Evolutionary conservation across 2,329 filamentous ascomycete species (phyloP).

Genomic region (Emericellopsis cladophorae): DNA sequence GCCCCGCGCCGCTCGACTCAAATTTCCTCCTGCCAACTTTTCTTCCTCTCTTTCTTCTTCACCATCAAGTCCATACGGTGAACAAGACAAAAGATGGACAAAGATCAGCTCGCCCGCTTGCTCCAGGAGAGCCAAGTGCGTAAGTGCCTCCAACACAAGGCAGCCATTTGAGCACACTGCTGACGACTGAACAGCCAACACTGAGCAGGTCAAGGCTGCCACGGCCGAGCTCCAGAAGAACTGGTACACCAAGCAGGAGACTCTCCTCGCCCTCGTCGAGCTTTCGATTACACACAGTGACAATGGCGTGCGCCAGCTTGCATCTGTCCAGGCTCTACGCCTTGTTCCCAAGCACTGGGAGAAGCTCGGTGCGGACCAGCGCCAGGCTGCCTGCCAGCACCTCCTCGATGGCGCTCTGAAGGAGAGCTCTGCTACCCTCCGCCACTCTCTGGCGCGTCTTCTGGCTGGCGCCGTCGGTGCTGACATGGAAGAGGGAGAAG

Average conservation of each 20-base stretch:
- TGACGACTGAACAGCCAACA: conserved; percentile 52
- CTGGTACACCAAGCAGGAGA: conserved; percentile 79
- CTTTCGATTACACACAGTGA: conserved; percentile 70
- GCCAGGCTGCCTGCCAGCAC: conserved; percentile 67
- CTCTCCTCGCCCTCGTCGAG: conserved; percentile 76
- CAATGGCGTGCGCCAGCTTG: conserved; percentile 69
- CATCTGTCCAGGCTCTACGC: conserved; percentile 78
- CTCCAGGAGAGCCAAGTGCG: conserved; percentile 80
- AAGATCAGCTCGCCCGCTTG: conserved; percentile 71
- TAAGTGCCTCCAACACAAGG: conserved; percentile 33
- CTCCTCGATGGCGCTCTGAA: conserved; percentile 74
- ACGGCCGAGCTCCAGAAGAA: conserved; percentile 85
- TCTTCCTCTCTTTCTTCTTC: conserved; percentile 3
- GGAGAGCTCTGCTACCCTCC: conserved; percentile 63
- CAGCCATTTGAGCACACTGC: background rate
- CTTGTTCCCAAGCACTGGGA: conserved; percentile 81
- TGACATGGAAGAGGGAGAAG: conserved; percentile 63
- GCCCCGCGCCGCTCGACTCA: conserved; percentile 2
- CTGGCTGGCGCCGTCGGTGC: conserved; percentile 76
- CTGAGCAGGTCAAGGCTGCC: conserved; percentile 76
- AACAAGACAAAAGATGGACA: conserved; percentile 22
- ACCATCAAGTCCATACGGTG: conserved; percentile 2
- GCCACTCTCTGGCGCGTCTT: conserved; percentile 79
- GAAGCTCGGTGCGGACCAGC: conserved; percentile 59
- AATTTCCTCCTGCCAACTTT: background rate